Conservation (phyloP, 371 early-diverging fungal genomes). For the Phascolomyces articulosus region DNA sequence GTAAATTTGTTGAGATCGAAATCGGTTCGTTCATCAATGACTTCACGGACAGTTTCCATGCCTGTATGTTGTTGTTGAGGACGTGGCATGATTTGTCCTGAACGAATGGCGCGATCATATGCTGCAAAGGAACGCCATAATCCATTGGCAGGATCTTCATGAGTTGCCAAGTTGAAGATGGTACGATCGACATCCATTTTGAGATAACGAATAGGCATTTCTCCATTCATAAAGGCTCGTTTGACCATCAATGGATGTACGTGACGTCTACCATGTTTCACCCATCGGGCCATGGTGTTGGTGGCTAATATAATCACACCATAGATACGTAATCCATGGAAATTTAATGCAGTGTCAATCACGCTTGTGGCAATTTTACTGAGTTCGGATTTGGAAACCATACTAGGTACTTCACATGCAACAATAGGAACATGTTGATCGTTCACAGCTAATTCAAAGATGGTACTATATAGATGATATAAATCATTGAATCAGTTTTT, state of each 20-base stretch:
- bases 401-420: conserved; percentile 60
- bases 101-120: conserved; percentile 37
- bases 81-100: conserved; percentile 35
- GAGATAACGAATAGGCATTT: conserved; percentile 47
- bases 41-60: conserved; percentile 63
- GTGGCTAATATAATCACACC: conserved; percentile 57
- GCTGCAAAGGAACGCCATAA: conserved; percentile 48
- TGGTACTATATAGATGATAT: conserved; percentile 2
- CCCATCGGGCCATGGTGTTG: conserved; percentile 68
- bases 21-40: conserved; percentile 71
- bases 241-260: conserved; percentile 70
- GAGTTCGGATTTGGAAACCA: conserved; percentile 48
- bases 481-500: too few species aligned
- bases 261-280: conserved; percentile 70
- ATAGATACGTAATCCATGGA: conserved; percentile 69
- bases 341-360: conserved; percentile 45
- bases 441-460: conserved; percentile 69
- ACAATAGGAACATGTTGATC: conserved; percentile 75
- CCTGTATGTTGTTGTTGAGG: conserved; percentile 75
- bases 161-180: conserved; percentile 51
- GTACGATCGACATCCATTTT: conserved; percentile 59
- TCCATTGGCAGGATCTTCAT: conserved; percentile 40
- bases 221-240: conserved; percentile 66
- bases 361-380: conserved; percentile 55
- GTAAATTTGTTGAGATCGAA: conserved; percentile 68